Evolutionary conservation across 495 filamentous ascomycete species (phyloP), one percentile per base, ranked within the genome.

Genomic region (Pyrenula aspistea): DNA sequence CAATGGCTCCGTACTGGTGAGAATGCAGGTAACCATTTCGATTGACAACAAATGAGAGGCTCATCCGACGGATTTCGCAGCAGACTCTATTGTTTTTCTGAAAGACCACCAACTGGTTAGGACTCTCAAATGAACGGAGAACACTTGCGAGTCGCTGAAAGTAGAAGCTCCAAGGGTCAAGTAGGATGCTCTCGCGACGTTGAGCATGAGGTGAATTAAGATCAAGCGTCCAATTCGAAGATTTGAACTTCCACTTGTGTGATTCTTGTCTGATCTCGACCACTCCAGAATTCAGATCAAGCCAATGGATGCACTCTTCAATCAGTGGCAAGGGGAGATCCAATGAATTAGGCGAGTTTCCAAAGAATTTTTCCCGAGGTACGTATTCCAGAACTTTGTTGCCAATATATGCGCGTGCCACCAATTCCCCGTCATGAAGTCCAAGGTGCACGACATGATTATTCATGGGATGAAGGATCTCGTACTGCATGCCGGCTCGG

Each of bases 221-320:
- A 42, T 42, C 15, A 15, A 42, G 4, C 59, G 55, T 62, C 71
- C 71, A 76, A 24, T 68, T 58, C 1, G 60, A 2, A 1, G 25
- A 22, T 12, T 60, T 63, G 22, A 62, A 59, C 0, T 51, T 54
- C 82, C 81, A 87, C 1, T 72, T 67, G 21, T 65, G 20, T 0
- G 62, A 56, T 1, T 55, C 20, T 1, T 75, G 72, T 0, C 82
- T 69, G 49, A 83, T 81, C 55, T 86, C 78, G 2, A 86, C 54
- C 1, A 57, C 48, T 0, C 64, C 60, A 0, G 67, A 73, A 2
- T 57, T 53, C 2, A 83, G 8, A 51, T 84, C 66, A 2, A 85
- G 61, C 83, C 84, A 87, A 57, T 87, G 83, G 0, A 77, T 62
- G 57, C 70, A 80, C 22, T 77, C 60, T 2, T 72, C 51, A 2